Evolutionary conservation across 306 rosid genomes (phyloP).

Genomic region (barrel medic (Medicago truncatula)): MtrunA17r5.0-ANR NC_053044.1:42871501-42872000

Average conservation of each 20-base stretch:
- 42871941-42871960: background rate
- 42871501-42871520: constrained; percentile 84
- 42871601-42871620: constrained; percentile 30
- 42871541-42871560: constrained; percentile 82
- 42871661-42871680: constrained; percentile 27
- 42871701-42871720: background rate
- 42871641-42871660: constrained; percentile 4
- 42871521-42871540: constrained; percentile 80
- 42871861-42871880: constrained; percentile 17
- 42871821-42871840: constrained; percentile 9
- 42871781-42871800: background rate
- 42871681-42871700: background rate
- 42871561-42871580: constrained; percentile 90
- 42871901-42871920: constrained; percentile 4
- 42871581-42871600: constrained; percentile 92
- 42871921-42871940: background rate
- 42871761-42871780: constrained; percentile 9
- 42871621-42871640: background rate
- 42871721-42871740: constrained; percentile 2
- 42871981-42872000: constrained; percentile 8
- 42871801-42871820: background rate
- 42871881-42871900: constrained; percentile 14
- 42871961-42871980: constrained; percentile 16
- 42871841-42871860: constrained; percentile 9
- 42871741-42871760: constrained; percentile 1